Evolutionary conservation across 2,329 filamentous ascomycete genomes (phyloP).

Genomic region (Ophioceras dolichostomum): DNA sequence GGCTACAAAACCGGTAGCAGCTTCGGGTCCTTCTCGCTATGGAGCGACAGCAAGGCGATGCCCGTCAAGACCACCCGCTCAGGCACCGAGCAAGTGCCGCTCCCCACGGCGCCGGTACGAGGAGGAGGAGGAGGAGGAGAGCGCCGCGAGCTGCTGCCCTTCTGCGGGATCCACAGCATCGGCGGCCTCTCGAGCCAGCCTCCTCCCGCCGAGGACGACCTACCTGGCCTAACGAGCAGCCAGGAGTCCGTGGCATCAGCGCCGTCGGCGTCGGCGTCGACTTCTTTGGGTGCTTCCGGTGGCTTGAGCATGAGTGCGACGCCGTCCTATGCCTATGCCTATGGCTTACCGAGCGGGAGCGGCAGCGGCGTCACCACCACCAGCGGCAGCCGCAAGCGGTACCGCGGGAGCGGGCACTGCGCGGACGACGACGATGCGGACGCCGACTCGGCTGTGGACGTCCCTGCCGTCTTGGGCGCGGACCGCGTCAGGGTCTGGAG

Average conservation of each 20-base stretch:
- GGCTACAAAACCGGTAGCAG: slow-evolving; percentile 70
- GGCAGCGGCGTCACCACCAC: too few relatives aligned
- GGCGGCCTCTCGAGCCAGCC: slow-evolving; percentile 56
- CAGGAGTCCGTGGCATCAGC: slow-evolving; percentile 37
- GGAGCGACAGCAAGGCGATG: slow-evolving; percentile 21
- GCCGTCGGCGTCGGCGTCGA: slow-evolving; percentile 5
- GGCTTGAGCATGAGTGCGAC: too few relatives aligned
- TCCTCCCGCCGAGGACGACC: slow-evolving; percentile 20
- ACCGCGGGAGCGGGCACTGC: slow-evolving; percentile 27
- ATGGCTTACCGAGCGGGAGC: slow-evolving; percentile 7
- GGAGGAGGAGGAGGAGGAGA: too few relatives aligned
- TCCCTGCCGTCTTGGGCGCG: slow-evolving; percentile 4
- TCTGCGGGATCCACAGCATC: slow-evolving; percentile 68
- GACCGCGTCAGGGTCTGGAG: slow-evolving; percentile 11
- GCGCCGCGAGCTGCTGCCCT: slow-evolving; percentile 60
- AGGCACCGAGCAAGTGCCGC: too few relatives aligned
- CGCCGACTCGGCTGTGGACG: slow-evolving; percentile 1
- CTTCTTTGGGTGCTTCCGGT: too few relatives aligned
- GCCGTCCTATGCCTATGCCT: background rate
- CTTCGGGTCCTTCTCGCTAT: slow-evolving; percentile 39
- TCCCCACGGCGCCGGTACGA: too few relatives aligned
- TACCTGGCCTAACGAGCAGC: slow-evolving; percentile 33
- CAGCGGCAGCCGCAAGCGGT: slow-evolving; percentile 30
- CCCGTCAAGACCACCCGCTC: background rate
- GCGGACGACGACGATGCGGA: slow-evolving; percentile 20